Evolutionary conservation across 495 filamentous ascomycete species (phyloP), one percentile per base, ranked within the genome.

Genomic region (Tuber indicum): DNA sequence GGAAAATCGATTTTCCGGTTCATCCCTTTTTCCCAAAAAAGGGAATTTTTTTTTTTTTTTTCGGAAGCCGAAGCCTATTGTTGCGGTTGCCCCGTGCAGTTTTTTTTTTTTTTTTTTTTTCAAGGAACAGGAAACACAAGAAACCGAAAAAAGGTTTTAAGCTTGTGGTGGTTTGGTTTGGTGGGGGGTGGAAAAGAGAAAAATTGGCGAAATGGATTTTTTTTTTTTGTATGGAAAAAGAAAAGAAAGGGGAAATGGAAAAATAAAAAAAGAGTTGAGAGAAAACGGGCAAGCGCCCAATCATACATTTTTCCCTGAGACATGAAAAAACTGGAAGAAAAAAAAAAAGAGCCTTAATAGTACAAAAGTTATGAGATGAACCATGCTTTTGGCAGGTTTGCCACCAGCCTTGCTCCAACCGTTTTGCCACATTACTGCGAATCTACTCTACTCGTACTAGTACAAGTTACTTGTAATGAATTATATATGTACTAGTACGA

Each of bases 1-100:
- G 58, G 58, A 66, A 32, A 32, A 66, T 66, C n/a, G 58, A 66
- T 66, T 66, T 66, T 66, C 58, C 58, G 58, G 12, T 66, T 66
- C 26, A 4, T 3, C 32, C 16, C 12, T 58, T n/a, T 26, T 16
- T 16, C 14, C 10, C 42, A 7, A 3, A 0, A 3, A 43, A 0
- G 39, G 39, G 32, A 32, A 32, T 32, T 32, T 32, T 8, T 26
- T 26, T 26, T 23, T 52, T 9, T n/a, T 23, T 9, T 23, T 23
- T 52, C 4, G 52, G 52, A 58, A 58, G 3, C 1, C n/a, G 1
- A 26, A 58, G 52, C 52, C 52, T 58, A 58, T 58, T 58, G n/a
- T 58, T 58, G 52, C 52, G 4, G 47, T 2, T 2, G 21, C 21
- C 21, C 52, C n/a, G 49, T n/a, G 16, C 49, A 5, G 21, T 41